phyloP scores from a whole-genome alignment of 2,329 filamentous ascomycete genomes.

The Aaosphaeria arxii region DNA sequence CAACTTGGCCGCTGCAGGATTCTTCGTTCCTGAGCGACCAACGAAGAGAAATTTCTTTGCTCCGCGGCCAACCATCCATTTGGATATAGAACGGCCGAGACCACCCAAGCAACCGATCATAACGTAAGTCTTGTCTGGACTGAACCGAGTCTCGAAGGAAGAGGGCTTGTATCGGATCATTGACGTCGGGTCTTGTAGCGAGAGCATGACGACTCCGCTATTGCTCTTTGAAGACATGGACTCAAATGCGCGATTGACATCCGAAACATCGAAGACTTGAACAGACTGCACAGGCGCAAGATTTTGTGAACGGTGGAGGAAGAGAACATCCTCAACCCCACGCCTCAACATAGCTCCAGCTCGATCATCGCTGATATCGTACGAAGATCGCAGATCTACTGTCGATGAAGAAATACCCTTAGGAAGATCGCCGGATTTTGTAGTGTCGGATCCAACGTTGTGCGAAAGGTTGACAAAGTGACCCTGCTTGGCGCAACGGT shows the following conservation, averaged over 20 bases:
- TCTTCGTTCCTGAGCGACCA: not conserved
- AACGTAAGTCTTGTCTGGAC: conserved; percentile 10
- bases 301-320: not conserved
- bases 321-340: not conserved
- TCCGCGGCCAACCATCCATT: conserved; percentile 10
- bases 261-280: not conserved
- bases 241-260: conserved; percentile 5
- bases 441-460: no score
- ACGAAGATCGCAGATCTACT: no score
- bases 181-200: not conserved
- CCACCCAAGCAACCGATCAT: conserved; percentile 15
- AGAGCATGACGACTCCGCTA: not conserved
- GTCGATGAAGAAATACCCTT: no score
- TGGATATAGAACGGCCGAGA: conserved; percentile 10
- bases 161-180: not conserved
- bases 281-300: conserved; percentile 1
- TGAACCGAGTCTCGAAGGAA: not conserved
- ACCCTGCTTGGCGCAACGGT: no score
- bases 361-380: no score
- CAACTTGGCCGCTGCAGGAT: not conserved
- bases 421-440: no score
- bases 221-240: conserved; percentile 1
- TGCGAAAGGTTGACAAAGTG: no score
- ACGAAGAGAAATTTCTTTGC: conserved; percentile 11
- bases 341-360: no score